Conservation (phyloP, 345 rosid species). For the Cardiospermum halicacabum region DNA sequence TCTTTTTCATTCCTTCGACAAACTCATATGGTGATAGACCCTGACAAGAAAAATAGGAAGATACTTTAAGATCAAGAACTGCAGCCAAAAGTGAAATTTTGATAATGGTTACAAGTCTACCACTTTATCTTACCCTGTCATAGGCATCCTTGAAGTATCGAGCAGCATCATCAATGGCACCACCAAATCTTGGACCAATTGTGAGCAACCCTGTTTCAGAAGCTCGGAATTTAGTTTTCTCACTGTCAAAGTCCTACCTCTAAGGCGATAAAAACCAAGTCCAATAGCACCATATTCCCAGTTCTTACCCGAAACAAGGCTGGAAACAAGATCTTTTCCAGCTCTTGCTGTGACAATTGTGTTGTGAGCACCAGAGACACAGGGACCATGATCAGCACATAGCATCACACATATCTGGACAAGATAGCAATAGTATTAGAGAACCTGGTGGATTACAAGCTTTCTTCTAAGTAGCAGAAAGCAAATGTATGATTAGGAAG, state of each 20-base stretch:
- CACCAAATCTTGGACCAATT: slow-evolving; percentile 97
- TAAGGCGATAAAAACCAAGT: not conserved
- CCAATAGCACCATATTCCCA: not conserved
- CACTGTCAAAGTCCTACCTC: not conserved
- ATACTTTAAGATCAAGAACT: slow-evolving; percentile 15
- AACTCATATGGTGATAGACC: slow-evolving; percentile 84
- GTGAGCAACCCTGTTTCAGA: slow-evolving; percentile 75
- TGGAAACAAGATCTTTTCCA: slow-evolving; percentile 97
- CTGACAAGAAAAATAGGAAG: slow-evolving; percentile 31
- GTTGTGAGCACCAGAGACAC: slow-evolving; percentile 97
- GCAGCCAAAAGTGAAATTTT: slow-evolving; percentile 1
- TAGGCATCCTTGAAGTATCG: slow-evolving; percentile 96
- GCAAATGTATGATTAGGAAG: not conserved
- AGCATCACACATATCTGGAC: slow-evolving; percentile 91
- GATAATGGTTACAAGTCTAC: not conserved
- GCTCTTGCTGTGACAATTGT: slow-evolving; percentile 96
- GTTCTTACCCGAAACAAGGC: slow-evolving; percentile 79
- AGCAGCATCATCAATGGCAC: slow-evolving; percentile 97
- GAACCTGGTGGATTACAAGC: not conserved
- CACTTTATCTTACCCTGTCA: slow-evolving; percentile 51
- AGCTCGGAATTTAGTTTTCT: slow-evolving; percentile 15
- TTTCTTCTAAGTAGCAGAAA: not conserved
- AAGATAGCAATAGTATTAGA: slow-evolving; percentile 13
- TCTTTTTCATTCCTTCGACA: slow-evolving; percentile 94
- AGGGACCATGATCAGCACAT: slow-evolving; percentile 97